Evolutionary conservation across 805 yeast genomes (phyloP), one percentile per base, ranked within the genome.

Genomic region (Pichia californica): DNA sequence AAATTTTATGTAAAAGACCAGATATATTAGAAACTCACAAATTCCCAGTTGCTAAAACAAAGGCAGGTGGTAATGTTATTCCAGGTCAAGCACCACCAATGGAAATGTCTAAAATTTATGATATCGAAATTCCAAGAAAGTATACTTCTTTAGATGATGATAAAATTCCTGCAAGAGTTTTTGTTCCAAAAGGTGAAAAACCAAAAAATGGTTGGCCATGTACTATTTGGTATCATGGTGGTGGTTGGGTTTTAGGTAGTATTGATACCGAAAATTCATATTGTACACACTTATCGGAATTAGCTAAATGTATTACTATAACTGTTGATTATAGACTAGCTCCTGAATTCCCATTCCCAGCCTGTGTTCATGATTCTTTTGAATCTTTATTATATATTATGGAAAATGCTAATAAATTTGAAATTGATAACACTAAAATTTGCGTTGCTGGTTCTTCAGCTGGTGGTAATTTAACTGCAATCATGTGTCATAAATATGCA

Each of bases 301-400:
- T 50, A 19, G 63, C 68, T 10, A 46, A 63, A 36, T 74, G 56
- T 36, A 38, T 51, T 16, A 55, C 71, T 13, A 57, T 74, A 10
- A 58, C 68, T 7, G 71, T 73, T n/a, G 76, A 73, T 52, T 74
- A 74, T 55, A 48, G 78, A 32, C 54, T 71, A 43, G 77, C 77
- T 0, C 79, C 79, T 3, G 76, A 73, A 52, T 49, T 58, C 50
- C 71, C 72, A 19, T 74, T 59, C 52, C 79, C 79, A 3, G 73
- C 76, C 9, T 62, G 70, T 35, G 65, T 69, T 2, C 66, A 71
- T 9, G 77, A 73, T 56, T 52, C 69, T n/a, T 68, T 58, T 46
- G 67, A 63, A 43, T 55, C 74, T 3, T 49, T 61, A 14, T 14
- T 65, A 16, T 67, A 62, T 54, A 55, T 56, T 21, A 49, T 53